phyloP scores from a whole-genome alignment of 2,329 filamentous ascomycete species.

The Aspergillus neoniger region DNA sequence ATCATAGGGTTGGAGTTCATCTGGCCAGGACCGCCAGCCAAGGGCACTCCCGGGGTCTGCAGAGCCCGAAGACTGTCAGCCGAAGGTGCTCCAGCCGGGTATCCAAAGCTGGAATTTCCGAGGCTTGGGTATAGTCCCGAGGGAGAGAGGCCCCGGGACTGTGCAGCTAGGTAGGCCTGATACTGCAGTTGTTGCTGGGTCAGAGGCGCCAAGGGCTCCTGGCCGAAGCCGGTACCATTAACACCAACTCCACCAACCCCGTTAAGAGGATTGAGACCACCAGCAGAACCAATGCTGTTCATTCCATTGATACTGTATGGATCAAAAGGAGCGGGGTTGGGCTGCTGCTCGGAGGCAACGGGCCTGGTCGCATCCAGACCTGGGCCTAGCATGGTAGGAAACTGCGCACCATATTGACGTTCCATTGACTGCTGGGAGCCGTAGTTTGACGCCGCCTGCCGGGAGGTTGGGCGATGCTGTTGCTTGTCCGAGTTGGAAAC shows the following conservation, averaged over 20 bases:
- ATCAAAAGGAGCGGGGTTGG: conserved; percentile 39
- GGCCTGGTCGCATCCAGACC: conserved; percentile 40
- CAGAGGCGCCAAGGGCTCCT: conserved; percentile 44
- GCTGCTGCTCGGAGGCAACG: conserved; percentile 37
- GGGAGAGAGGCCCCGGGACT: conserved; percentile 46
- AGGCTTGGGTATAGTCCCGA: conserved; percentile 50
- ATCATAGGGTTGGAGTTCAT: conserved; percentile 49
- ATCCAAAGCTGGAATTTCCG: conserved; percentile 47
- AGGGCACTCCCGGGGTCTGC: conserved; percentile 40
- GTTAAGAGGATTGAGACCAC: conserved; percentile 29
- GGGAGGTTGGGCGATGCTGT: conserved; percentile 45
- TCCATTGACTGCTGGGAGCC: conserved; percentile 41
- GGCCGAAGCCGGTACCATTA: conserved; percentile 38
- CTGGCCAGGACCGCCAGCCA: conserved; percentile 38
- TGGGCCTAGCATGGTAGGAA: conserved; percentile 39
- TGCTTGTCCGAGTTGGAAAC: conserved; percentile 43
- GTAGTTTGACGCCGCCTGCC: conserved; percentile 42
- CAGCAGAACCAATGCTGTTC: conserved; percentile 28
- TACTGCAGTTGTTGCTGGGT: conserved; percentile 59
- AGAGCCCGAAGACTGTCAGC: conserved; percentile 41
- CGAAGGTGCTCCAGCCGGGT: conserved; percentile 38
- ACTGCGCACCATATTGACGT: conserved; percentile 47
- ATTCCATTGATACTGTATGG: conserved; percentile 41
- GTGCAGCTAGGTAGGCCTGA: conserved; percentile 55
- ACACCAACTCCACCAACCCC: conserved; percentile 31